Evolutionary conservation across 495 filamentous ascomycete species (phyloP).

Genomic region (Talaromyces borbonicus): DNA sequence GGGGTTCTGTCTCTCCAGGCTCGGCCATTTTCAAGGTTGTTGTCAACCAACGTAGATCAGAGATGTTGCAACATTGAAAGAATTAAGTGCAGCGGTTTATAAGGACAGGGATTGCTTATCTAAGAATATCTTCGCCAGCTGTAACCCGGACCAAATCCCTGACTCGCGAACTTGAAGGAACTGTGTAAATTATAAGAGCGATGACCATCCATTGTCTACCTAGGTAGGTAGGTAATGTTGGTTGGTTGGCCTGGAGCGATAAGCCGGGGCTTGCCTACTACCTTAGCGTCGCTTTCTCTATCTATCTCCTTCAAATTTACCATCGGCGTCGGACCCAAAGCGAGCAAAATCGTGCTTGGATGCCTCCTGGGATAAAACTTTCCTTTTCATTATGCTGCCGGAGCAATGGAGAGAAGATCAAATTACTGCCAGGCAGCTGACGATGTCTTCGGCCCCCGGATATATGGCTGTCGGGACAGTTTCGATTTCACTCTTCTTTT

Average conservation of each 20-base stretch:
- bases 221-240: neutral
- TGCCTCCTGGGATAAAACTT: neutral
- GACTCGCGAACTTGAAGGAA: neutral
- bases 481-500: conserved; percentile 40
- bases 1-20: neutral
- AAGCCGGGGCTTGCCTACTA: neutral
- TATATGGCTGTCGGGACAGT: neutral
- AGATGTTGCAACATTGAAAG: neutral
- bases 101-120: neutral
- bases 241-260: neutral
- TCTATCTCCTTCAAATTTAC: neutral
- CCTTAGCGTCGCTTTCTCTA: neutral
- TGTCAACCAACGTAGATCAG: neutral
- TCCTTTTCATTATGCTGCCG: neutral
- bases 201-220: neutral
- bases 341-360: neutral
- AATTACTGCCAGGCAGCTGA: neutral
- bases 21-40: neutral
- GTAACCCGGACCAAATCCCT: neutral
- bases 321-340: neutral
- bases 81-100: neutral
- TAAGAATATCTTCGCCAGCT: no score
- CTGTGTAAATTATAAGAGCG: no score
- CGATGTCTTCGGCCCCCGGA: neutral
- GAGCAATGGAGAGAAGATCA: neutral